These are phyloP conservation scores for Stachybotrys chlorohalonatus DNA, from an alignment of 2,329 filamentous ascomycete species.

Conservation along the genomic window DNA sequence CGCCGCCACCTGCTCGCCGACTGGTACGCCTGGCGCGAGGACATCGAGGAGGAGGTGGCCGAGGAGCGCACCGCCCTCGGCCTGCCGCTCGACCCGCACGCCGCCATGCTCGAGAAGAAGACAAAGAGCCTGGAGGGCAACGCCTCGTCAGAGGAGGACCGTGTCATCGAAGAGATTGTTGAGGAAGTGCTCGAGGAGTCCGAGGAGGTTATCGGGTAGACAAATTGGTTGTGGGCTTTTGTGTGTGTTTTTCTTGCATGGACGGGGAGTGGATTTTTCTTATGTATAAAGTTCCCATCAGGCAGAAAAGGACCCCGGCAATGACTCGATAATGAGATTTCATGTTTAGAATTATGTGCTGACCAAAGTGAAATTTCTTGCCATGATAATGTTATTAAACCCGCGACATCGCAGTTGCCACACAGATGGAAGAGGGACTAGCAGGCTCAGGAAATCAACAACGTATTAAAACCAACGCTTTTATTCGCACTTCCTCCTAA, in stretches of 20 bases:
- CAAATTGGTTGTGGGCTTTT: not conserved
- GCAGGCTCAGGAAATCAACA: too few relatives aligned
- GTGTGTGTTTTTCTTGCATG: slow-evolving; percentile 15
- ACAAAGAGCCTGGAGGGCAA: slow-evolving; percentile 38
- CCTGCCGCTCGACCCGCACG: slow-evolving; percentile 55
- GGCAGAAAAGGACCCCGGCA: not conserved
- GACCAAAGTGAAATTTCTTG: too few relatives aligned
- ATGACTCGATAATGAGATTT: not conserved
- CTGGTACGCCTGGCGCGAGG: slow-evolving; percentile 78
- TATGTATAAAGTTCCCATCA: not conserved
- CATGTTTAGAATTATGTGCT: not conserved
- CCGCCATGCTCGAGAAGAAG: slow-evolving; percentile 50
- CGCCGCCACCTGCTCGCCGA: slow-evolving; percentile 75
- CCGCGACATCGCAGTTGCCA: too few relatives aligned
- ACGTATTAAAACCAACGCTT: too few relatives aligned
- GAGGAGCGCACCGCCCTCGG: slow-evolving; percentile 64
- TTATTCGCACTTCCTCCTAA: too few relatives aligned
- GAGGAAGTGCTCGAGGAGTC: slow-evolving; percentile 78
- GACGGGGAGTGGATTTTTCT: slow-evolving; percentile 16
- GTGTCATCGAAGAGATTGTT: slow-evolving; percentile 80
- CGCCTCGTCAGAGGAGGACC: slow-evolving; percentile 55
- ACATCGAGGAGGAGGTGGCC: slow-evolving; percentile 59
- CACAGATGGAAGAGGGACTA: too few relatives aligned
- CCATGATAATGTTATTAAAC: too few relatives aligned
- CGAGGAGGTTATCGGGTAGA: slow-evolving; percentile 59